These are phyloP conservation scores for Sugiyamaella boreocaroliniensis DNA, from an alignment of 805 yeast genomes.

Conservation along the genomic window DNA sequence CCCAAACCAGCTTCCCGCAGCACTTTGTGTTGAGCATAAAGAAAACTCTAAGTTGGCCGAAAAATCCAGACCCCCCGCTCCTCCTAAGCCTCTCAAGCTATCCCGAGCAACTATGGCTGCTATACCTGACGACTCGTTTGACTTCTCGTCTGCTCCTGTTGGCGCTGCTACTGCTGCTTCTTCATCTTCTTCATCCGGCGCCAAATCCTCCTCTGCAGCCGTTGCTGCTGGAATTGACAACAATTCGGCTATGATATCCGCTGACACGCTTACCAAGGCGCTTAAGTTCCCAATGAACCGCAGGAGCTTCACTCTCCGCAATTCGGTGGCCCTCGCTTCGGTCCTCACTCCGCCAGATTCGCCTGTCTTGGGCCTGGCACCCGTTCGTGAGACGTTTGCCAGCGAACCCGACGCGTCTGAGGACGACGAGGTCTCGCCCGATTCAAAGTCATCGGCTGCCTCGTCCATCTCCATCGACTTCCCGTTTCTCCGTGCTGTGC, in stretches of 20 bases:
- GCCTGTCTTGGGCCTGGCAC: neutral
- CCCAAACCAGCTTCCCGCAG: neutral
- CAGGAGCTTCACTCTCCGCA: neutral
- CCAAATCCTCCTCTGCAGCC: neutral
- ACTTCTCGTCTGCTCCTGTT: neutral
- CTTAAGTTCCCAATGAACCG: neutral
- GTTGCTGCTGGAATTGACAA: neutral
- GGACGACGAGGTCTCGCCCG: neutral
- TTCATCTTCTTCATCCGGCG: neutral
- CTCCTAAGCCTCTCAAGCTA: neutral
- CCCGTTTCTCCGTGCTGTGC: slow-evolving; percentile 32
- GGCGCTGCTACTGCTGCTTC: neutral
- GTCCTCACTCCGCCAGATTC: slow-evolving; percentile 3
- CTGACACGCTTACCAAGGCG: neutral
- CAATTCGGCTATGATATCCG: neutral
- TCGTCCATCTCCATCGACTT: slow-evolving; percentile 16
- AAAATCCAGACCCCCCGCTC: too few species aligned
- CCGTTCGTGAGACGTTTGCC: neutral
- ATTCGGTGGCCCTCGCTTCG: neutral
- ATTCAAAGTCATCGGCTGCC: neutral
- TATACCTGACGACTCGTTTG: neutral
- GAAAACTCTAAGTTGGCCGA: neutral
- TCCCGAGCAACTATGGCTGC: neutral
- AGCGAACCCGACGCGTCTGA: neutral
- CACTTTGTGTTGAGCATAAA: too few species aligned